Evolutionary conservation across 148 eudicot species (phyloP), one percentile per base, ranked within the genome.

Genomic region (Salicornia ramosissima): DNA sequence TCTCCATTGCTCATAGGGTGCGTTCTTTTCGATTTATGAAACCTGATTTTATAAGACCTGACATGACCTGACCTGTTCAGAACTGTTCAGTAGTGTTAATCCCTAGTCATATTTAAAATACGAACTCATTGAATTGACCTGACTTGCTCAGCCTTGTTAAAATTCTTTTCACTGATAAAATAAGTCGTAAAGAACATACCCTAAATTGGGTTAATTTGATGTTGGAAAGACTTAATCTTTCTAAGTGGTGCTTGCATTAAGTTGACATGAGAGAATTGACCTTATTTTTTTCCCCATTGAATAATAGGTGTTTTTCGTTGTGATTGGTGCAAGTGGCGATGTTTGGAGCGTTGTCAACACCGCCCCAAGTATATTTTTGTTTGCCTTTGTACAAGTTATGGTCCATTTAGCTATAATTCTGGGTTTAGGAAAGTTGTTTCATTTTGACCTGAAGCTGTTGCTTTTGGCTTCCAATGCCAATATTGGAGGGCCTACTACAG

Each of bases 401-500:
- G 80, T 88, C 31, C 98, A 90, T 76, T 86, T 92, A 54, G 65
- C 73, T 8, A 65, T 88, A 58, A 71, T 82, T 63, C 87, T 93
- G n/a, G 90, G 89, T 25, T 59, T 88, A 22, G 96, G 96, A 21
- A 88, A 83, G 53, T 31, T 88, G 54, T 78, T 88, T 30, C 29
- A 75, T 19, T 65, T 88, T 7, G 96, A 93, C n/a, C 72, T 76
- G 34, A 88, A 75, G 74, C 72, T 81, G 46, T 72, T 93, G 78
- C 89, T 93, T 62, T 67, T 90, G 56, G 98, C 95, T 60, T 90
- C 96, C 13, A 90, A 90, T 68, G 98, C 98, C 18, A 93, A 90
- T 39, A 80, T 93, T 18, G 98, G 96, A 50, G 98, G 98, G 24
- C 98, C 98, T 12, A 90, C 98, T 45, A 93, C 96, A n/a, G 96